These are phyloP conservation scores for Tulasnella sp. DNA, from an alignment of 768 basidiomycete species.

Conservation along the genomic window DNA sequence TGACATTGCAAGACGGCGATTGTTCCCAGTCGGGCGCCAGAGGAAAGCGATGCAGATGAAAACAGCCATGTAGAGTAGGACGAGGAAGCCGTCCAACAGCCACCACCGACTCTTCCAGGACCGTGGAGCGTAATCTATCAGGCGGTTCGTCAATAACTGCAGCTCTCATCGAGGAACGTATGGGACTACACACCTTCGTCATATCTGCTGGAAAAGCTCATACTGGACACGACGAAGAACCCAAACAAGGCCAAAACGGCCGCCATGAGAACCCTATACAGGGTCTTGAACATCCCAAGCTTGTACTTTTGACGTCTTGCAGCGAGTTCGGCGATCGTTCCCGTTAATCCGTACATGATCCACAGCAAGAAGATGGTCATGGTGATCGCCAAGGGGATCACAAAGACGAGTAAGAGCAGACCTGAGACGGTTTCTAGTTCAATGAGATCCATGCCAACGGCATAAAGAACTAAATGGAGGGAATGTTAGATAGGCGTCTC, in stretches of 20 bases:
- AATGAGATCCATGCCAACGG: slow-evolving; percentile 88
- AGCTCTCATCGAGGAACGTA: not conserved
- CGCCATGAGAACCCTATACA: slow-evolving; percentile 75
- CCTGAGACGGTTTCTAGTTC: slow-evolving; percentile 85
- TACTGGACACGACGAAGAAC: slow-evolving; percentile 87
- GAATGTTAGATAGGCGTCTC: not conserved
- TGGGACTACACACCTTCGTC: slow-evolving; percentile 56
- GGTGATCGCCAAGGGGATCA: slow-evolving; percentile 89
- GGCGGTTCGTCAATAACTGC: not conserved
- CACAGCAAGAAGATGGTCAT: slow-evolving; percentile 93
- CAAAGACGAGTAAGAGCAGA: slow-evolving; percentile 72
- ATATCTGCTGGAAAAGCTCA: slow-evolving; percentile 82
- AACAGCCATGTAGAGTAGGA: slow-evolving; percentile 71
- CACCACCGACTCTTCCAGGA: slow-evolving; percentile 91
- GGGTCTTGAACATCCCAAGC: slow-evolving; percentile 72
- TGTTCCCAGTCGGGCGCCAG: slow-evolving; percentile 87
- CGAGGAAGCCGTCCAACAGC: slow-evolving; percentile 90
- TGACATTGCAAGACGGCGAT: slow-evolving; percentile 87
- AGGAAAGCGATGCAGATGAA: slow-evolving; percentile 77
- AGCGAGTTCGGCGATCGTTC: slow-evolving; percentile 77
- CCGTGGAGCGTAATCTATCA: slow-evolving; percentile 75
- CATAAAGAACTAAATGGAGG: slow-evolving; percentile 58
- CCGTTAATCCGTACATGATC: slow-evolving; percentile 91
- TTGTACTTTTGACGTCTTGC: slow-evolving; percentile 81
- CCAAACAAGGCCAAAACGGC: slow-evolving; percentile 70